Conservation (phyloP, 768 basidiomycete species). For the Boletus huronensis region DNA sequence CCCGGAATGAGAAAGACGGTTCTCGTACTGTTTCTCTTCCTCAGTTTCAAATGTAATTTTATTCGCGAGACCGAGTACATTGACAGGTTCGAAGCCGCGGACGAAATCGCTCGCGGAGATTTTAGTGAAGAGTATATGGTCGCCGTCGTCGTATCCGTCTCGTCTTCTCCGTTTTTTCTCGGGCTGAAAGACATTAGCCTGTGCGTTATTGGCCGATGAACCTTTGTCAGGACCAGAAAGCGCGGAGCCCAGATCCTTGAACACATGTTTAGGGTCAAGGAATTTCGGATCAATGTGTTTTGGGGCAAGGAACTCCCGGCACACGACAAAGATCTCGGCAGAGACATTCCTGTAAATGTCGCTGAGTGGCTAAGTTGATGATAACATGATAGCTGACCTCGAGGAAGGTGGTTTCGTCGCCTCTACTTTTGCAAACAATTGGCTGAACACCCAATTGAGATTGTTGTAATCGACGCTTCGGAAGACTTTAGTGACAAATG, state of each 20-base stretch:
- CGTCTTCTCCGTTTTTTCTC: conserved; percentile 93
- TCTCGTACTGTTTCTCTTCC: conserved; percentile 75
- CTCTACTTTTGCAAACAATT: conserved; percentile 94
- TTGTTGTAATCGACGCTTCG: conserved; percentile 98
- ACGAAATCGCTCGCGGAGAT: conserved; percentile 71
- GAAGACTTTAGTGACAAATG: conserved; percentile 98
- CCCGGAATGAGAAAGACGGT: background rate
- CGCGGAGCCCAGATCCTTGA: conserved; percentile 76
- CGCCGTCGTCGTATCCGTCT: conserved; percentile 93
- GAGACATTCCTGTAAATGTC: conserved; percentile 78
- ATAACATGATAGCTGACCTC: conserved; percentile 48
- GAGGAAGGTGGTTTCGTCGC: conserved; percentile 99
- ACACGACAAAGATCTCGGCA: conserved; percentile 99
- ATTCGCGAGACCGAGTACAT: conserved; percentile 73
- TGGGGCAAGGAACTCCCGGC: conserved; percentile 90
- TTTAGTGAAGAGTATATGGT: conserved; percentile 84
- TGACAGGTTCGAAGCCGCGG: conserved; percentile 64
- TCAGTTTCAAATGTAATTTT: conserved; percentile 73
- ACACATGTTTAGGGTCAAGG: conserved; percentile 95
- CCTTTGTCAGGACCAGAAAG: conserved; percentile 47
- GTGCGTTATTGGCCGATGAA: conserved; percentile 59
- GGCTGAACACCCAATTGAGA: conserved; percentile 97
- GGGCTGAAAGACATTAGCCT: conserved; percentile 93
- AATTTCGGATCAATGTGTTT: conserved; percentile 97
- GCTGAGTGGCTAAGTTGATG: background rate